Evolutionary conservation across 192 early-diverging fungal species (phyloP), one percentile per base, ranked within the genome.

Genomic region (Umbelopsis ramanniana): DNA sequence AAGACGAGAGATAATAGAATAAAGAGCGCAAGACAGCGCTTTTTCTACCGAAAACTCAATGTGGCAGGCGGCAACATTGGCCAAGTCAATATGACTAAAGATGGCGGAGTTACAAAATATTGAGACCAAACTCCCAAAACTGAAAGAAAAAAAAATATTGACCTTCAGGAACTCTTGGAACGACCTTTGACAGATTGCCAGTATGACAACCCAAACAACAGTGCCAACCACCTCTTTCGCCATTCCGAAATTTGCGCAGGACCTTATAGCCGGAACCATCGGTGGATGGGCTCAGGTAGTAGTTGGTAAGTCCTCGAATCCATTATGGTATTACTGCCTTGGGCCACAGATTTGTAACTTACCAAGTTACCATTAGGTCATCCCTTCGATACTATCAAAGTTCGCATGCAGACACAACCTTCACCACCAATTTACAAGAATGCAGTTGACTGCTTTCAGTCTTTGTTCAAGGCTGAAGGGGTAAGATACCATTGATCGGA

Each of bases 201-300:
- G 6, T 6, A 63, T 37, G 29, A 63, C 57, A 37, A 37, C 57
- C 26, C 57, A 63, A 63, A 37, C 57, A 35, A 12, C 26, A 63
- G 57, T 63, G 17, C 57, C 57, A 19, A 35, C 26, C 33, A 17
- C 57, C 26, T 48, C 24, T 21, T 55, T 67, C 48, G 70, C 70
- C 21, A 52, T 88, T 40, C 85, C 87, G n/a, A 82, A 76, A 29
- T 73, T 81, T 71, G 79, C 78, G 7, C 82, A 86, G 40, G 85
- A 88, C 70, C 71, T 85, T 22, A 72, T 86, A n/a, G 87, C 86
- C 37, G 90, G 88, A 26, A 92, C 87, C 26, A 73, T 88, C 15
- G 89, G 87, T 52, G 90, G 90, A 53, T 90, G 88, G 88, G 90
- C 90, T 9, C 90, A 92, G 74, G 90, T 92, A 38, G 75, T 87